phyloP scores from a whole-genome alignment of 2,329 filamentous ascomycete genomes.

The Cytospora piceicola region DNA sequence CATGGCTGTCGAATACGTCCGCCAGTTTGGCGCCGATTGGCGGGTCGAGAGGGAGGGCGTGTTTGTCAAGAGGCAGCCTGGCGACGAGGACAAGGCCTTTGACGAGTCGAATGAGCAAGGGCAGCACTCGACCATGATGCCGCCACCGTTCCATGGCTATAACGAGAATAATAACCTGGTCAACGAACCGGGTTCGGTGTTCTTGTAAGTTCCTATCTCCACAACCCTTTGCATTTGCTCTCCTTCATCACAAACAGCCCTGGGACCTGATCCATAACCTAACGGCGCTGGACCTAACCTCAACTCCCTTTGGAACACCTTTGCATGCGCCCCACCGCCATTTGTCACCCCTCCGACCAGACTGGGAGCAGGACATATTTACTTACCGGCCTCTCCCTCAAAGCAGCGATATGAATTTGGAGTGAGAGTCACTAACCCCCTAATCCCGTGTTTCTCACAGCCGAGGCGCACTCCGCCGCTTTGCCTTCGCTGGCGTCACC shows the following conservation, averaged over 20 bases:
- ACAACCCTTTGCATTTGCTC: not conserved
- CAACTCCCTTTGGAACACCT: not conserved
- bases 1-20: slow-evolving; percentile 47
- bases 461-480: slow-evolving; percentile 37
- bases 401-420: slow-evolving; percentile 14
- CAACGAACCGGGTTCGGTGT: slow-evolving; percentile 4
- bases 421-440: slow-evolving; percentile 7
- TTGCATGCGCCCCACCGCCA: too few relatives aligned
- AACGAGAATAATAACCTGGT: not conserved
- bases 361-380: slow-evolving; percentile 26
- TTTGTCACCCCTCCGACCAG: not conserved
- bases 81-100: slow-evolving; percentile 26
- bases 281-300: not conserved
- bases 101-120: not conserved
- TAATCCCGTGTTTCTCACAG: slow-evolving; percentile 28
- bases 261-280: not conserved
- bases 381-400: slow-evolving; percentile 27
- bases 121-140: not conserved
- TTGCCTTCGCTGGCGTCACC: slow-evolving; percentile 39
- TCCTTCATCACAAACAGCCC: not conserved
- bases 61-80: slow-evolving; percentile 43
- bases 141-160: slow-evolving; percentile 1
- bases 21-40: slow-evolving; percentile 44
- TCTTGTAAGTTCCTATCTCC: slow-evolving; percentile 15
- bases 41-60: slow-evolving; percentile 49